phyloP scores from a whole-genome alignment of 345 rosid species.

The Gossypium stocksii region DNA sequence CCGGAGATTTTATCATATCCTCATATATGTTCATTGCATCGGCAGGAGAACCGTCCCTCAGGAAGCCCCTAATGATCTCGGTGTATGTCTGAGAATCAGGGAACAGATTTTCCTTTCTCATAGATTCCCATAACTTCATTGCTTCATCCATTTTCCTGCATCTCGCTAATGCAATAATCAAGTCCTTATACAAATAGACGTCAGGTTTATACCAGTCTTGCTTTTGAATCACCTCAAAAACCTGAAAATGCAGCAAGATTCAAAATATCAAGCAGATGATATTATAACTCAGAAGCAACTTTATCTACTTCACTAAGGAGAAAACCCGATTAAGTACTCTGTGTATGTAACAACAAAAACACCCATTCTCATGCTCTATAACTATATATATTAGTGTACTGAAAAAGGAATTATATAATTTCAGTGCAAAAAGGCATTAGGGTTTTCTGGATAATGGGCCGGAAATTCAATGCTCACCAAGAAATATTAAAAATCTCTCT shows the following conservation, averaged over 20 bases:
- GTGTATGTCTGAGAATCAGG: constrained; percentile 88
- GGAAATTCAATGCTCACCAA: not conserved
- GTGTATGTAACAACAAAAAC: not conserved
- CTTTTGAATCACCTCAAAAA: constrained; percentile 65
- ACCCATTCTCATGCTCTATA: not conserved
- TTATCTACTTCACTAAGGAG: not conserved
- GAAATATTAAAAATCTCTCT: not conserved
- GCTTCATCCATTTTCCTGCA: constrained; percentile 77
- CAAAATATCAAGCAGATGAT: not conserved
- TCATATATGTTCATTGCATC: constrained; percentile 95
- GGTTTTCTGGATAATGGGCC: not conserved
- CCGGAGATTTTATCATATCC: constrained; percentile 89
- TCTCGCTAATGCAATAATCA: constrained; percentile 61
- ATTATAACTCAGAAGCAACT: not conserved
- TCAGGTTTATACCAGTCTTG: constrained; percentile 87
- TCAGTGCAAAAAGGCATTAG: not conserved
- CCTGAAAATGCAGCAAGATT: constrained; percentile 36
- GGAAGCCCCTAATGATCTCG: constrained; percentile 77
- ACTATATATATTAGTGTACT: not conserved
- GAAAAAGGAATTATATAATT: not conserved
- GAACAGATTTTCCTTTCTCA: constrained; percentile 72
- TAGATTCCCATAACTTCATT: constrained; percentile 62
- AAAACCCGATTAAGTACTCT: not conserved
- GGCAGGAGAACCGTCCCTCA: constrained; percentile 77
- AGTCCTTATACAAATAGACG: constrained; percentile 78